A percentile compares a stretch with the other conserved stretches of the same genome.
Conservation (phyloP, 2,329 filamentous ascomycete genomes). For the Aulographum hederae region DNA sequence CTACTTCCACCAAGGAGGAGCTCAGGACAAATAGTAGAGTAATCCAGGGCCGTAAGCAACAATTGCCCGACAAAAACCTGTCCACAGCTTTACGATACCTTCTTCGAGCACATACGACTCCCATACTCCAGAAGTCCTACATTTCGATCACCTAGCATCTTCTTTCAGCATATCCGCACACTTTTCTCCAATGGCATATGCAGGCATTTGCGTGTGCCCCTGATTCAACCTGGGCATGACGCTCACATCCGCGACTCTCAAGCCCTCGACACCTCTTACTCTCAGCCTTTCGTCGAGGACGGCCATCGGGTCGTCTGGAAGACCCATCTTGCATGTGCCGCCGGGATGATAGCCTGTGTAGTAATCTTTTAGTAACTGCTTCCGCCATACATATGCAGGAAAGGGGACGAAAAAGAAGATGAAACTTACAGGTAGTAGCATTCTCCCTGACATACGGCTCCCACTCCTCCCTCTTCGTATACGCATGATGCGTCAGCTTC, state of each 20-base stretch:
- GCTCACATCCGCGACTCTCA: constrained; percentile 27
- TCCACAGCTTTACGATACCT: too few species aligned
- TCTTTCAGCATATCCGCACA: constrained; percentile 32
- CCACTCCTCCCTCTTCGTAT: constrained; percentile 39
- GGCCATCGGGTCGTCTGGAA: constrained; percentile 25
- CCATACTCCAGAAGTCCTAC: too few species aligned
- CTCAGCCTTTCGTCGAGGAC: constrained; percentile 35
- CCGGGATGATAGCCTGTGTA: constrained; percentile 27
- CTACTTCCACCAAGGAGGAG: too few species aligned
- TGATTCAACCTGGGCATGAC: constrained; percentile 18
- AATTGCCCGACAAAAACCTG: too few species aligned
- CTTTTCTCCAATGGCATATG: constrained; percentile 39
- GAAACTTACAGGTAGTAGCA: constrained; percentile 37
- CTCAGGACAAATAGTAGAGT: too few species aligned
- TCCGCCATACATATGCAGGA: neutral
- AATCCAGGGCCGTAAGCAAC: too few species aligned
- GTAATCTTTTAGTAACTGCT: neutral
- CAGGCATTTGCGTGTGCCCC: constrained; percentile 38
- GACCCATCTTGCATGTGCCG: constrained; percentile 39
- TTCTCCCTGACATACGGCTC: constrained; percentile 36
- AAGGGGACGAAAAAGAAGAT: neutral
- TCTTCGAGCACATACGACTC: too few species aligned
- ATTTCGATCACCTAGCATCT: too few species aligned
- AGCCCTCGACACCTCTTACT: constrained; percentile 31
- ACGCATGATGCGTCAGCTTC: constrained; percentile 24